A percentile compares a stretch with the other conserved stretches of the same genome.
Conservation (phyloP, 768 basidiomycete genomes). For the Leucosporidium creatinivorum region DNA sequence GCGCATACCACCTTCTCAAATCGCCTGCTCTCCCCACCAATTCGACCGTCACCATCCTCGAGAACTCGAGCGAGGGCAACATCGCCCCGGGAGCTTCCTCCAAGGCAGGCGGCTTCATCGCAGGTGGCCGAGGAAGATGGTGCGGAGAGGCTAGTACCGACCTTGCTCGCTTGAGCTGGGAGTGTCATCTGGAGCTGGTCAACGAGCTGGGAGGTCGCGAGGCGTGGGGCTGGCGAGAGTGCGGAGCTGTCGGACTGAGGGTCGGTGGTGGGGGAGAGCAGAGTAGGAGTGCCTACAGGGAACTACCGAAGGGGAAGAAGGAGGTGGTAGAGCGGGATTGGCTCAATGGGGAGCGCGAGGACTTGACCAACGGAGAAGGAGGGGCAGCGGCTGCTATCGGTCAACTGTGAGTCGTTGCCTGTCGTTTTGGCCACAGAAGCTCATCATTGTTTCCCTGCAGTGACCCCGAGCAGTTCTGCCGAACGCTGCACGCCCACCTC, state of each 20-base stretch:
- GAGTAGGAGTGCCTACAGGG: constrained; percentile 27
- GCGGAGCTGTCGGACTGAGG: constrained; percentile 39
- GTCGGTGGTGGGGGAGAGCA: constrained; percentile 23
- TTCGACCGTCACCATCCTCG: constrained; percentile 46
- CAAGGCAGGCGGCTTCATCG: constrained; percentile 46
- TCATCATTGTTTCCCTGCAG: neutral
- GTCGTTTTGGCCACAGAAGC: too few species aligned
- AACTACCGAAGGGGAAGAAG: constrained; percentile 21
- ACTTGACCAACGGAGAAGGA: constrained; percentile 12
- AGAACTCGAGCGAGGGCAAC: constrained; percentile 34
- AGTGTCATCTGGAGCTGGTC: constrained; percentile 46
- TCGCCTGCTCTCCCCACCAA: constrained; percentile 37
- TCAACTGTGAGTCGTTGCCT: constrained; percentile 12
- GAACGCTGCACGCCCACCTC: constrained; percentile 6
- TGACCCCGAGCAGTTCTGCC: constrained; percentile 24
- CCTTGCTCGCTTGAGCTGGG: constrained; percentile 44
- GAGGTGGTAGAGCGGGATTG: neutral
- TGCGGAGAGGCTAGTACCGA: constrained; percentile 39
- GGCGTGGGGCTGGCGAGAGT: constrained; percentile 46
- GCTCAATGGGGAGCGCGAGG: constrained; percentile 22
- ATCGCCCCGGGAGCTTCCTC: constrained; percentile 45
- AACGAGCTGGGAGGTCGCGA: constrained; percentile 42
- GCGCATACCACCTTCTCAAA: constrained; percentile 46
- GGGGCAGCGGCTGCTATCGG: constrained; percentile 10
- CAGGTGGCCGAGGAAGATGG: constrained; percentile 40